These are phyloP conservation scores for Aethionema arabicum DNA, from an alignment of 345 rosid species.

Conservation along the genomic window DNA sequence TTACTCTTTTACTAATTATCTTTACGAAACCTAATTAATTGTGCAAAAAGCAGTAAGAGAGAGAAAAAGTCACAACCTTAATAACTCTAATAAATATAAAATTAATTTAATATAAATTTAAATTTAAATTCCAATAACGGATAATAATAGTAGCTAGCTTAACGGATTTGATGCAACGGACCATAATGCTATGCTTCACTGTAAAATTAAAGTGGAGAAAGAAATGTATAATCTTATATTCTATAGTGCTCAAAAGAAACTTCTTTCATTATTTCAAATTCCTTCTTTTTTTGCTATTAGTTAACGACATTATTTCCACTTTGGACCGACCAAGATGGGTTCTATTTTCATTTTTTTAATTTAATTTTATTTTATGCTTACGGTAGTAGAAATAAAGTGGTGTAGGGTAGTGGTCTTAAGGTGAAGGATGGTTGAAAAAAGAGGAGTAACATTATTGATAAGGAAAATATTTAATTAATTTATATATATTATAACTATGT, in stretches of 20 bases:
- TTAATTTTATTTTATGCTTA: background rate
- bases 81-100: background rate
- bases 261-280: background rate
- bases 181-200: background rate
- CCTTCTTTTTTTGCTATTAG: background rate
- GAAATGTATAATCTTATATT: background rate
- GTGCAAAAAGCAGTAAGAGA: background rate
- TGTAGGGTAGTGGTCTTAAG: background rate
- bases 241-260: background rate
- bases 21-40: background rate
- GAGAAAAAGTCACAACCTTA: background rate
- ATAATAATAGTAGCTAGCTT: background rate
- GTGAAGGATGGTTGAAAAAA: background rate
- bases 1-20: too few species aligned
- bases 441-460: background rate
- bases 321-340: conserved; percentile 16
- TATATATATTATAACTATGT: background rate
- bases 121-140: background rate
- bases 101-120: background rate
- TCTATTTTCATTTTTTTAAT: conserved; percentile 5
- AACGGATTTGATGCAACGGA: conserved; percentile 1
- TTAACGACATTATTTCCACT: conserved; percentile 1
- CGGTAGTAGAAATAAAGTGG: background rate
- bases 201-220: conserved; percentile 1
- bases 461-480: background rate